phyloP scores from a whole-genome alignment of 176 grass and related monocot genomes.

The Triticum turgidum region DNA sequence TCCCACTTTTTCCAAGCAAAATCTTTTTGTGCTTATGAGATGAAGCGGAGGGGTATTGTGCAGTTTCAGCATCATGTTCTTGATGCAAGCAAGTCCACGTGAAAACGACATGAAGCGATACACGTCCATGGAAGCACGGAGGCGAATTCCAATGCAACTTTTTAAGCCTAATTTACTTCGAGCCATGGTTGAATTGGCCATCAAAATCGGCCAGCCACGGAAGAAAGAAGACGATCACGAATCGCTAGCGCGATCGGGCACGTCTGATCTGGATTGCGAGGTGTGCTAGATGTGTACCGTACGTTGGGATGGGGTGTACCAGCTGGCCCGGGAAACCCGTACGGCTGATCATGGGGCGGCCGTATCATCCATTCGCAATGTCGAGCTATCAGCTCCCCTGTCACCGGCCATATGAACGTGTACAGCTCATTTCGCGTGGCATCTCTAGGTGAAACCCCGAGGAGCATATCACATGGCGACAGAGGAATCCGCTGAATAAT shows the following conservation, averaged over 20 bases:
- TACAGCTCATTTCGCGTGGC: not conserved
- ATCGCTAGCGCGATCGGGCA: not conserved
- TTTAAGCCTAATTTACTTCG: not conserved
- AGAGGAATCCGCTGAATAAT: not conserved
- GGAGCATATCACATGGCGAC: not conserved
- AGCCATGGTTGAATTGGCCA: not conserved
- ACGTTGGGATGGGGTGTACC: not conserved
- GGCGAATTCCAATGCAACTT: not conserved
- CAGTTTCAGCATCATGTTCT: too few species aligned
- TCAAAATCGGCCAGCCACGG: not conserved
- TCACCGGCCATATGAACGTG: too few species aligned
- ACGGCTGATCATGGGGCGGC: not conserved
- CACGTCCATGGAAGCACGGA: not conserved
- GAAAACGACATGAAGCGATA: too few species aligned
- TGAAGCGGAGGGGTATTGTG: too few species aligned
- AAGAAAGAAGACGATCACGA: not conserved
- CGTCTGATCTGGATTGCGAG: not conserved
- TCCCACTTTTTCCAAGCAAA: too few species aligned
- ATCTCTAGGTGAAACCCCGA: not conserved
- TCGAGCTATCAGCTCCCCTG: too few species aligned
- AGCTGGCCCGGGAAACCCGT: not conserved
- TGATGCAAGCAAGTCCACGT: too few species aligned
- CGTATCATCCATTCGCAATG: too few species aligned
- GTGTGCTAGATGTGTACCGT: not conserved
- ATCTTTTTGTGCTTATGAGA: too few species aligned